phyloP scores from a whole-genome alignment of 495 filamentous ascomycete species.

The Neurospora sublineolata region DNA sequence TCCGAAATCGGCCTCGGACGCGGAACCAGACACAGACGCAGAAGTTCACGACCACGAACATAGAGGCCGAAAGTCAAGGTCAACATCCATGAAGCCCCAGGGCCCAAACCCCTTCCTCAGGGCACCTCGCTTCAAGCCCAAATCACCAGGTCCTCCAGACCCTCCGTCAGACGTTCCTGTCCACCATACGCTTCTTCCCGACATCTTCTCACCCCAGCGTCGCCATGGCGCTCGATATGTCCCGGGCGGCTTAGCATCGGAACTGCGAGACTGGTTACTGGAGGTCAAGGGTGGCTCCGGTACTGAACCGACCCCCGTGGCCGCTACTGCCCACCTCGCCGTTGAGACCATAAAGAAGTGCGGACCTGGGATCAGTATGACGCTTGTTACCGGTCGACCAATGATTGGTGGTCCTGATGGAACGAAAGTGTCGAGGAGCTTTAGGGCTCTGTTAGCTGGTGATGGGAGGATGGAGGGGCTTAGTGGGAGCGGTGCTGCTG shows the following conservation, averaged over 20 bases:
- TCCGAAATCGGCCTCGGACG: background rate
- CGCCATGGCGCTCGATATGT: conserved; percentile 23
- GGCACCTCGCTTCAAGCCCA: conserved; percentile 33
- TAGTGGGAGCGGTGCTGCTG: background rate
- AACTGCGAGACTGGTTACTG: conserved; percentile 36
- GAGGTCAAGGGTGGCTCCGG: conserved; percentile 25
- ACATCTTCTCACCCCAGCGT: conserved; percentile 34
- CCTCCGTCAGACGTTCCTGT: background rate
- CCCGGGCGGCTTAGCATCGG: conserved; percentile 30
- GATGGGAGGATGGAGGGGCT: conserved; percentile 15
- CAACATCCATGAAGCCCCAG: background rate
- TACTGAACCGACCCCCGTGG: conserved; percentile 1
- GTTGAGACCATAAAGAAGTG: conserved; percentile 14
- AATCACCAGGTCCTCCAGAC: conserved; percentile 17
- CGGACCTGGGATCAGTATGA: conserved; percentile 8
- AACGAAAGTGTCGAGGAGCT: background rate
- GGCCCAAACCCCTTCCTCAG: conserved; percentile 22
- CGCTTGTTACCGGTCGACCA: conserved; percentile 7
- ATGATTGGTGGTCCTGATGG: background rate
- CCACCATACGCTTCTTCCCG: conserved; percentile 12
- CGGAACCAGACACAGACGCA: background rate
- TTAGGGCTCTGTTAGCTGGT: conserved; percentile 26
- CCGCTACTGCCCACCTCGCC: conserved; percentile 8
- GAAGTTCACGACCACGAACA: conserved; percentile 5
- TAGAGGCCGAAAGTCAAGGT: background rate